Conservation (phyloP, 1,284 basidiomycete genomes). For the Vanrija humicola region DNA sequence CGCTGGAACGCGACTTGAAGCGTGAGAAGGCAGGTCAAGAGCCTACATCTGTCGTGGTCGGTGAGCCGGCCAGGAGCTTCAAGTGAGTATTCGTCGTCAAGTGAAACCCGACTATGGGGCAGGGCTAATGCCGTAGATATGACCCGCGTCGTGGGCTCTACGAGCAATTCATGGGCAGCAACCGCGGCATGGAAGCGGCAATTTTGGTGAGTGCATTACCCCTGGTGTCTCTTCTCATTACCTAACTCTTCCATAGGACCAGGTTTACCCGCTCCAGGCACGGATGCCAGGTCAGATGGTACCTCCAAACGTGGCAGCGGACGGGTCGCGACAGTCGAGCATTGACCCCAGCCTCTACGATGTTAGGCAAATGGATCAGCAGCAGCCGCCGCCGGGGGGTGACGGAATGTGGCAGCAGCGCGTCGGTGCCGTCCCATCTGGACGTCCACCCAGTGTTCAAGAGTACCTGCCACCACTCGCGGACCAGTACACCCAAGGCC, state of each 20-base stretch:
- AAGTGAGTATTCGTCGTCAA: slow-evolving; percentile 25
- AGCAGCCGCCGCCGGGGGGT: not conserved
- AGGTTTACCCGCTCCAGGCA: slow-evolving; percentile 23
- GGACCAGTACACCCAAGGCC: slow-evolving; percentile 14
- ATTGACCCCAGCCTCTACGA: slow-evolving; percentile 17
- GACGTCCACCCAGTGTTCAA: slow-evolving; percentile 3
- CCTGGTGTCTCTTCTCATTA: not conserved
- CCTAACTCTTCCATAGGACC: slow-evolving; percentile 11
- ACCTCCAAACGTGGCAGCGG: not conserved
- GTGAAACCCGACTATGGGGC: no score
- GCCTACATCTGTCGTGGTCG: slow-evolving; percentile 67
- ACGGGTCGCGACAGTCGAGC: slow-evolving; percentile 13
- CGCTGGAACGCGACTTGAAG: slow-evolving; percentile 86
- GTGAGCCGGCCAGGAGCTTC: slow-evolving; percentile 67
- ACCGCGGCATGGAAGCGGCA: slow-evolving; percentile 38
- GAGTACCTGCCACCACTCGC: slow-evolving; percentile 14
- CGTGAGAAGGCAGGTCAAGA: slow-evolving; percentile 82
- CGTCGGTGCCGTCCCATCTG: slow-evolving; percentile 5
- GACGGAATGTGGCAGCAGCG: slow-evolving; percentile 8
- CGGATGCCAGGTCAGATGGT: slow-evolving; percentile 10
- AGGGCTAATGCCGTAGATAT: slow-evolving; percentile 55
- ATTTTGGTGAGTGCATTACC: slow-evolving; percentile 16
- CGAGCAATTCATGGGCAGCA: slow-evolving; percentile 65
- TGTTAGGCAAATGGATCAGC: slow-evolving; percentile 3
- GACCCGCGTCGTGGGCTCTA: slow-evolving; percentile 77